A percentile compares a stretch with the other conserved stretches of the same genome.
phyloP scores from a whole-genome alignment of 192 early-diverging fungal genomes.

The Backusella australiensis region DNA sequence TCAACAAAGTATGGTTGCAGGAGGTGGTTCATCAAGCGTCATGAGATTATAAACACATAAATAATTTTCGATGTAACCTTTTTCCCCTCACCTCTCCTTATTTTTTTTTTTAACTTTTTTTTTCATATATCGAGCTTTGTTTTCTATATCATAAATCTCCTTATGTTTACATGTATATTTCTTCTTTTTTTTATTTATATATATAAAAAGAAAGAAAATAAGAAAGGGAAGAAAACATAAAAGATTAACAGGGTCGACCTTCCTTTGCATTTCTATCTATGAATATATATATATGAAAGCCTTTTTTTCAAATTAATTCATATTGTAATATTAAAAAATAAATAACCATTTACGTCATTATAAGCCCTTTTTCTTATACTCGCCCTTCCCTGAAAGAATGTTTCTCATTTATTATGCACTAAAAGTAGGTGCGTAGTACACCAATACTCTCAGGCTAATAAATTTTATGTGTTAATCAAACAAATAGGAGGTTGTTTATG shows the following conservation, averaged over 20 bases:
- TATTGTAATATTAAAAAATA: background rate
- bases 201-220: background rate
- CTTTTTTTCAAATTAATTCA: background rate
- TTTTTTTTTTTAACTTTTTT: background rate
- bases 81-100: background rate
- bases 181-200: background rate
- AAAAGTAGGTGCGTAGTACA: background rate
- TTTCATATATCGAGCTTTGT: background rate
- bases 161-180: background rate
- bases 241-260: background rate
- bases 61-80: background rate
- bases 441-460: background rate
- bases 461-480: background rate
- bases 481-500: background rate
- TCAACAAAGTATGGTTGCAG: constrained; percentile 10
- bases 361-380: background rate
- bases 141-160: background rate
- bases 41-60: constrained; percentile 11
- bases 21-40: constrained; percentile 15
- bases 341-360: background rate
- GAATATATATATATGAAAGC: background rate
- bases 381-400: background rate
- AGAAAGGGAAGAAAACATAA: background rate
- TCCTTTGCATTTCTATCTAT: background rate
- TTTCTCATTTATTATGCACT: background rate